A percentile compares a stretch with the other conserved stretches of the same genome.
These are phyloP conservation scores for Fusarium transvaalense DNA, from an alignment of 2,329 filamentous ascomycete genomes.

Conservation along the genomic window DNA sequence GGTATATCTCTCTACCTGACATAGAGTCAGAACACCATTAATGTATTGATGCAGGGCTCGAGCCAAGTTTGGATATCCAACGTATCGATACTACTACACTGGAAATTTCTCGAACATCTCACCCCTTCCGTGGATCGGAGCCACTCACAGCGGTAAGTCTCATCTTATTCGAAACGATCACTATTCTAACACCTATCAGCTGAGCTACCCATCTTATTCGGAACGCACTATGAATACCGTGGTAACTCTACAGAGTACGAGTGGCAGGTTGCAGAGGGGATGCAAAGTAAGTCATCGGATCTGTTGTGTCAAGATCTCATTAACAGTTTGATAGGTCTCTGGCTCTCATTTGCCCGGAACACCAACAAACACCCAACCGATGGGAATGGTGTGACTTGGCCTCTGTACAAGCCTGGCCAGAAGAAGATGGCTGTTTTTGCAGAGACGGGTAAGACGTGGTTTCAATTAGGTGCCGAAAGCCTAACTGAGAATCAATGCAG, in stretches of 20 bases:
- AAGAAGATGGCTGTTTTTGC: constrained; percentile 10
- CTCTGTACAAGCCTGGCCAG: background rate
- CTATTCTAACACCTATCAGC: background rate
- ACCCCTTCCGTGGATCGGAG: constrained; percentile 15
- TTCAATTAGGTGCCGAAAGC: background rate
- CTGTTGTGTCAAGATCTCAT: rapidly evolving
- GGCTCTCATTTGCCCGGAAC: constrained; percentile 10
- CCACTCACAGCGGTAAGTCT: constrained; percentile 6
- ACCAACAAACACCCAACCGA: background rate
- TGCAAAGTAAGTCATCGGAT: background rate
- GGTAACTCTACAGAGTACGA: constrained; percentile 19
- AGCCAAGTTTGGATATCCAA: constrained; percentile 12
- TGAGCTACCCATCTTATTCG: constrained; percentile 12
- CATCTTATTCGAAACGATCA: rapidly evolving
- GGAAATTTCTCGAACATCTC: constrained; percentile 25
- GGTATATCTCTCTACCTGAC: rapidly evolving
- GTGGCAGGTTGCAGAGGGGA: constrained; percentile 14
- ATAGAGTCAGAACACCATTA: rapidly evolving
- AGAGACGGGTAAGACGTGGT: constrained; percentile 11
- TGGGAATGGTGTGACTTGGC: constrained; percentile 1
- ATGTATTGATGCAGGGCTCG: rapidly evolving
- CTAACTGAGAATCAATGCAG: background rate
- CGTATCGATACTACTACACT: constrained; percentile 21
- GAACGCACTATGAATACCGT: constrained; percentile 23
- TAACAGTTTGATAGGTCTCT: background rate